These are phyloP conservation scores for Salicornia ramosissima DNA, from an alignment of 148 eudicot genomes.

Conservation along the genomic window DNA sequence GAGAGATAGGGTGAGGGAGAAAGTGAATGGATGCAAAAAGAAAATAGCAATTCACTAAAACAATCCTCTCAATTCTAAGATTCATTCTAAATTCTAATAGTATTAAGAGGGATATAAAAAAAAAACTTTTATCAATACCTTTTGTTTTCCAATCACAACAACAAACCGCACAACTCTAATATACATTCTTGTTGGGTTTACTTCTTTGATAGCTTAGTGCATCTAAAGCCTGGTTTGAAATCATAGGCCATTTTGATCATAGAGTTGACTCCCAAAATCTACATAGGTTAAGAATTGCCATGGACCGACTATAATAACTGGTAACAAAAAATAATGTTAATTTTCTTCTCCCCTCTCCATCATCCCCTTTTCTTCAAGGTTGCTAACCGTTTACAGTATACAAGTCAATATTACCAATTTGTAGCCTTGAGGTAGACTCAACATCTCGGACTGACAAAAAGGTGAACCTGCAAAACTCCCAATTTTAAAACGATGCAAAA, in stretches of 20 bases:
- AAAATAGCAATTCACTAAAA: too few species aligned
- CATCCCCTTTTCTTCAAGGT: background rate
- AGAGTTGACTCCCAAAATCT: background rate
- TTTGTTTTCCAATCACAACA: too few species aligned
- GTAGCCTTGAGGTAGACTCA: conserved; percentile 61
- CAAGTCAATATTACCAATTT: conserved; percentile 82
- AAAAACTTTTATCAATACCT: too few species aligned
- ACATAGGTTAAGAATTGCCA: background rate
- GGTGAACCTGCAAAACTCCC: conserved; percentile 48
- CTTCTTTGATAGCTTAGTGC: background rate
- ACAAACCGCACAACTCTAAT: too few species aligned
- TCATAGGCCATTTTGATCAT: background rate
- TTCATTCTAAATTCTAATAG: too few species aligned
- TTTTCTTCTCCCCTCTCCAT: background rate
- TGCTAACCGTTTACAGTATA: conserved; percentile 35
- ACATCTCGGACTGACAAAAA: conserved; percentile 63
- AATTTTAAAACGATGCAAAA: background rate
- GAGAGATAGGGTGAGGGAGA: too few species aligned
- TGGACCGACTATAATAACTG: background rate
- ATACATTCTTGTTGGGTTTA: too few species aligned
- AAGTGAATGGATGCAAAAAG: too few species aligned
- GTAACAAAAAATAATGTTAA: background rate
- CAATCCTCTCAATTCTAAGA: too few species aligned
- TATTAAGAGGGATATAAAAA: too few species aligned
- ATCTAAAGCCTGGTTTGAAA: background rate